Base-by-base conservation (phyloP, 352 stramenopile genomes). In the Phytophthora lateralis region DNA sequence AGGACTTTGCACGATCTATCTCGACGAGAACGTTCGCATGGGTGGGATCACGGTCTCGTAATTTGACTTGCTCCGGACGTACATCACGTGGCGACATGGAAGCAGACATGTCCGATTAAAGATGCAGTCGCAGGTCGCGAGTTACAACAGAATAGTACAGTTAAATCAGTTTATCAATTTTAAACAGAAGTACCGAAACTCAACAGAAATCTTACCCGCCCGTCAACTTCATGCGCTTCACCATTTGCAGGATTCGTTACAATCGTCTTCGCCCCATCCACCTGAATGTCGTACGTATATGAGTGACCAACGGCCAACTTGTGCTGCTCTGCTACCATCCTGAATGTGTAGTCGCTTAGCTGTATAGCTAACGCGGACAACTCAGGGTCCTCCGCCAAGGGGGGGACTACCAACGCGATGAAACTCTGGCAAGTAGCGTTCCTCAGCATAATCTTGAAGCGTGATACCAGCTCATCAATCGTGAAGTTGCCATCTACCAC, bases 91-190 rank as follows among this genome's bases (percentile, higher is more conserved):
- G 3, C 55, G n/a, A 17, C 44, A 63, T 3, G 45, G 46, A 2
- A 56, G 14, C n/a, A 63, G 10, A 5, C 45, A 55, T 1, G 45
- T 54, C 54, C 41, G 21, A 5, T 9, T 37, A n/a, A 63, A 63
- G 2, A 50, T 49, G 3, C 26, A 51, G 20, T 54, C 15, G 11
- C 45, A 63, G 1, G 27, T 24, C 15, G 35, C 32, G 10, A 45
- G 35, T 27, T 56, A 37, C n/a, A 53, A 6, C 7, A 50, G 4
- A 39, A 41, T 4, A 10, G 34, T 11, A 30, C 8, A 6, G n/a
- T 18, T 0, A 15, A 20, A 37, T 7, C 29, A 26, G 10, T 43
- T 17, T 26, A 63, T 45, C 26, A 14, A 61, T 48, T 21, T 30
- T 32, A 9, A 32, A 24, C 32, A 11, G 12, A 38, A 38, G 2